Evolutionary conservation across 305 asterid genomes (phyloP).

Genomic region (Fraxinus paxiana): DNA sequence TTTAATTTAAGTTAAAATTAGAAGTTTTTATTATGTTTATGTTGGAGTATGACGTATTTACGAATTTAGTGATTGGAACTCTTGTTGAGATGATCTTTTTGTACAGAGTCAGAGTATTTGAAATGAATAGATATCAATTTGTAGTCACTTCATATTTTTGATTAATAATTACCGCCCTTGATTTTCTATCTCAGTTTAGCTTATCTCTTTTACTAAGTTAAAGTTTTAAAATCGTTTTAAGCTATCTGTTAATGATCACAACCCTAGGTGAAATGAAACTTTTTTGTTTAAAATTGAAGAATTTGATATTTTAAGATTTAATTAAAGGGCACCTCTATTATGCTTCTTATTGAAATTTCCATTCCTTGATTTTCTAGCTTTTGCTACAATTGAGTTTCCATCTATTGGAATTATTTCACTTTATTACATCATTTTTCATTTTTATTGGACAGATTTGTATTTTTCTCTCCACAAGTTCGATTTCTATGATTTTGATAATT

Average conservation of each 20-base stretch:
- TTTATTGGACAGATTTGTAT: neutral
- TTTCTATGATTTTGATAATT: neutral
- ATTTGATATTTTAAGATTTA: neutral
- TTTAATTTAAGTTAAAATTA: neutral
- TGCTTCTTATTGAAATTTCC: neutral
- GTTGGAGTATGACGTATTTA: neutral
- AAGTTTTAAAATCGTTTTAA: constrained; percentile 7
- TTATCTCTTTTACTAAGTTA: neutral
- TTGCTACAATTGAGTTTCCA: neutral
- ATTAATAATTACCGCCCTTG: neutral
- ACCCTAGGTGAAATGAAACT: neutral
- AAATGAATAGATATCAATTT: neutral
- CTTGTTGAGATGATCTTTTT: constrained; percentile 6
- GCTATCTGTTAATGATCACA: neutral
- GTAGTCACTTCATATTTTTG: neutral
- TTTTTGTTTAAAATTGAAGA: neutral
- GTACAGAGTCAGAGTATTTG: constrained; percentile 1
- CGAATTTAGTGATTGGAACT: constrained; percentile 18
- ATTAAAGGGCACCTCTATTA: neutral
- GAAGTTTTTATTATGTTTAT: neutral
- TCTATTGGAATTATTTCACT: neutral
- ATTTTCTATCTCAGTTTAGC: neutral
- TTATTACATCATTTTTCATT: neutral
- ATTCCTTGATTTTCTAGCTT: neutral
- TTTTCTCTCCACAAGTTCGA: neutral